phyloP scores from a whole-genome alignment of 2,329 filamentous ascomycete species.

The Ciborinia camelliae region DNA sequence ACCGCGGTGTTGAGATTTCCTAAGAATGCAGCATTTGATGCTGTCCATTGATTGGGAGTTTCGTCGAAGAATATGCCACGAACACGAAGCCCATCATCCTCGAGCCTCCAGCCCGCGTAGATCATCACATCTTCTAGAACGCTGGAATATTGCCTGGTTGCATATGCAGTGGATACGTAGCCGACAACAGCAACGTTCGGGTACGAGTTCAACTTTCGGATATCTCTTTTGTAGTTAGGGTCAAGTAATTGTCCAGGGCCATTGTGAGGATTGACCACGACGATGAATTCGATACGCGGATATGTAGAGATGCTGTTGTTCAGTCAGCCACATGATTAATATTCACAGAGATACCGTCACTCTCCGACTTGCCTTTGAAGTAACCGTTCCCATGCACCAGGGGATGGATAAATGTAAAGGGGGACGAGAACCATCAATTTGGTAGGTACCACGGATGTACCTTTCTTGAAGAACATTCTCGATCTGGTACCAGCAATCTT shows the following conservation, averaged over 20 bases:
- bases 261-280: constrained; percentile 34
- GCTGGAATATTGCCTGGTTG: constrained; percentile 20
- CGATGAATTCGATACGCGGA: constrained; percentile 27
- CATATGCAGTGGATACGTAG: constrained; percentile 41
- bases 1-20: constrained; percentile 17
- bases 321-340: constrained; percentile 16
- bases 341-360: not conserved
- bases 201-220: constrained; percentile 39
- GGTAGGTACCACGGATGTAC: not conserved
- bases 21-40: constrained; percentile 18
- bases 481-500: not conserved
- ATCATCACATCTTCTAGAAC: constrained; percentile 21
- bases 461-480: constrained; percentile 6
- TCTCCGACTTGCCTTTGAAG: constrained; percentile 21
- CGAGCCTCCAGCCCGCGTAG: constrained; percentile 23
- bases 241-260: constrained; percentile 39
- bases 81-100: constrained; percentile 19
- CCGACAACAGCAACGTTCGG: constrained; percentile 40
- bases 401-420: constrained; percentile 28
- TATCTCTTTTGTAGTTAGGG: constrained; percentile 36
- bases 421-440: constrained; percentile 27
- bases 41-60: constrained; percentile 21
- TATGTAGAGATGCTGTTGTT: constrained; percentile 22
- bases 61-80: constrained; percentile 28
- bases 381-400: constrained; percentile 27